Evolutionary conservation across 1,284 basidiomycete species (phyloP).

Genomic region (Moesziomyces sp.): DNA sequence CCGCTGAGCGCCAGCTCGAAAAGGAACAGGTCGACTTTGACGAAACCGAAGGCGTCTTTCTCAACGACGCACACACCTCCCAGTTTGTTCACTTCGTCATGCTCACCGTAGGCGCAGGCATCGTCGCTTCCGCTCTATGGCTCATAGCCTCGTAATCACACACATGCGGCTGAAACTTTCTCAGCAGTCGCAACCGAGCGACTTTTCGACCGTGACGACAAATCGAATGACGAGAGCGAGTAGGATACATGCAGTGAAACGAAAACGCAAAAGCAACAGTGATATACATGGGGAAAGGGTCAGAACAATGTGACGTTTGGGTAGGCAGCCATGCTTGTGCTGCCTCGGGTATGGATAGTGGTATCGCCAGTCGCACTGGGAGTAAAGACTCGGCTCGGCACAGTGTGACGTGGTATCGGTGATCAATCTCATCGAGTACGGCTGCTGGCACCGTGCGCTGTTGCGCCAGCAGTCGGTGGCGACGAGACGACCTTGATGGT

Average conservation of each 20-base stretch:
- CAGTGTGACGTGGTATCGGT: not conserved
- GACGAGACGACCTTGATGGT: constrained; percentile 21
- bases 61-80: constrained; percentile 36
- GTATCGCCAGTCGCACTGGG: not conserved
- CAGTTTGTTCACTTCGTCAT: constrained; percentile 26
- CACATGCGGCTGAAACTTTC: not conserved
- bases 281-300: not conserved
- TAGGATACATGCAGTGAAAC: constrained; percentile 1
- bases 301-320: not conserved
- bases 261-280: not conserved
- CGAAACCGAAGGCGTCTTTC: constrained; percentile 40
- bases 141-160: constrained; percentile 12
- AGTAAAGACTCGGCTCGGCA: not conserved
- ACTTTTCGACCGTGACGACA: too few species aligned
- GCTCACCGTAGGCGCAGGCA: constrained; percentile 28
- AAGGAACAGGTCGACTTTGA: constrained; percentile 46
- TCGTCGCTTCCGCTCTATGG: constrained; percentile 27
- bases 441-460: not conserved
- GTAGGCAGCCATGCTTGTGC: not conserved
- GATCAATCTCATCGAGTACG: not conserved
- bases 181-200: not conserved
- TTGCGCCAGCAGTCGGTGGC: not conserved
- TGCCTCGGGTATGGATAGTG: not conserved
- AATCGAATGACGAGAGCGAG: not conserved
- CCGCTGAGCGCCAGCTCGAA: constrained; percentile 27